Evolutionary conservation across 371 early-diverging fungal genomes (phyloP), one percentile per base, ranked within the genome.

Genomic region (Mucor sp.): DNA sequence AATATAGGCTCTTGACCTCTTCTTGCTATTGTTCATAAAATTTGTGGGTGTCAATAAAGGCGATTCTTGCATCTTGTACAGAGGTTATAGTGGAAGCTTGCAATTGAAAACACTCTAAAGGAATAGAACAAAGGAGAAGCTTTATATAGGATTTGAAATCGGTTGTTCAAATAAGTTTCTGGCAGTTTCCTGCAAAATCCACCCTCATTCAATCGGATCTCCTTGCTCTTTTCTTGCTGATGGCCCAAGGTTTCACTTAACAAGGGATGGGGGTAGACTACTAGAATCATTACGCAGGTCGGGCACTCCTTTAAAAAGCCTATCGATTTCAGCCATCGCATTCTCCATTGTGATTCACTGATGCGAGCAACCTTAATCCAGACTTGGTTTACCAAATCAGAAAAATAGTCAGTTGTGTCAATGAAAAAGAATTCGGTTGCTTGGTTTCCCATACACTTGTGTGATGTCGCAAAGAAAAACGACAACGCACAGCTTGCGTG

Each of bases 31-130:
- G 21, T 3, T 28, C 1, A 33, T 47, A 58, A 64, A 67, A 11
- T 56, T 56, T 14, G 44, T 58, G 6, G 67, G 72, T n/a, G 67
- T 71, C 37, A 71, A 64, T 48, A 64, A 32, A n/a, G 71, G 58
- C 30, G 59, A 56, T 1, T 50, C 68, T 65, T 67, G 64, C 72
- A 71, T 71, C 28, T 23, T 61, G 21, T 25, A 43, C 1, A n/a
- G 8, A 30, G n/a, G 28, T 23, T 50, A 7, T 33, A 30, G 1
- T 33, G 8, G 8, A 4, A 33, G 2, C 33, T 27, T 63, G 27
- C 11, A 4, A 33, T 55, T 33, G 47, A 53, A 35, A 60, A 60
- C 27, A 41, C 28, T 15, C 8, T 15, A 28, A 25, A 61, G 19
- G 17, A 32, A 43, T 17, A 25, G 19, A 35, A 53, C 48, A 53